Evolutionary conservation across 768 basidiomycete species (phyloP), one percentile per base, ranked within the genome.

Genomic region (Kwoniella shandongensis): DNA sequence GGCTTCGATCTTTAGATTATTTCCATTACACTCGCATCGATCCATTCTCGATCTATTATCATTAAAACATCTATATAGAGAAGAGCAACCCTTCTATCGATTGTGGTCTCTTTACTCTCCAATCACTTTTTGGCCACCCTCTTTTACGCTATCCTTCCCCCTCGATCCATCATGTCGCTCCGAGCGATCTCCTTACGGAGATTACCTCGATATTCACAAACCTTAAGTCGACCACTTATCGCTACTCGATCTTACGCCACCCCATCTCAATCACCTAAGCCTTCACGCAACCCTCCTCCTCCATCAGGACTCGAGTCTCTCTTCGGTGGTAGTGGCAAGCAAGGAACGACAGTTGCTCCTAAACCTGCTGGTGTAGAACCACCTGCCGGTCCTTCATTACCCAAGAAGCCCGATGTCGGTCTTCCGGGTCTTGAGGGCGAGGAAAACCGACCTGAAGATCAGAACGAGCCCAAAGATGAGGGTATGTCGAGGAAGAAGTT

Each of bases 231-330:
- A 39, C 46, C 63, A 17, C 54, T 61, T 17, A 41, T 44, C 4
- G 30, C 55, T 32, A 17, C 47, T n/a, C 67, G 70, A 59, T 53
- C 57, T 3, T 72, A 72, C 54, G 70, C 70, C 52, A 58, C 63
- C n/a, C 60, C 65, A 1, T 47, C 66, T 22, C 44, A 57, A 47
- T 55, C 63, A 12, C 63, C 65, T 3, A 60, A 54, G 42, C 70
- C 67, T 26, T 55, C 52, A 18, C 56, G 54, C 11, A 72, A 72
- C 51, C 40, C 67, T 23, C 64, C 71, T 8, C 58, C 66, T 30
- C 70, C 70, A 32, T 48, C 66, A 20, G 73, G 72, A 8, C 61
- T 74, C 18, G 72, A 74, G 26, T 57, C 56, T 4, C 44, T 74
- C 2, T 74, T 74, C 44, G 66, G 69, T 26, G 67, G 69, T 32